phyloP scores from a whole-genome alignment of 129 eudicot species.

The Kitagawia praeruptora region DNA sequence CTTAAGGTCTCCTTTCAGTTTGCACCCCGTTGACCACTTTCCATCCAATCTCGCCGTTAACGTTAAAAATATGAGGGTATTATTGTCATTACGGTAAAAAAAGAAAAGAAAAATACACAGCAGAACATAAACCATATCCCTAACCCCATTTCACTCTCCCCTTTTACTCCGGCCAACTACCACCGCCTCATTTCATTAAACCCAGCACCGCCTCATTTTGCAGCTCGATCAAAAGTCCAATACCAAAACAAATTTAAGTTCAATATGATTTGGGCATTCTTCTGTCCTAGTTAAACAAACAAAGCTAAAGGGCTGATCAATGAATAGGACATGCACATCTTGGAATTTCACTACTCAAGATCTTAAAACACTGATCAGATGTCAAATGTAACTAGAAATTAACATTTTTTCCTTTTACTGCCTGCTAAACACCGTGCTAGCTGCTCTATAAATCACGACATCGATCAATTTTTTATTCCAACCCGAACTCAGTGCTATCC shows the following conservation, averaged over 20 bases:
- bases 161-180: too few relatives aligned
- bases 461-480: constrained; percentile 5
- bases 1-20: too few relatives aligned
- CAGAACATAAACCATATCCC: too few relatives aligned
- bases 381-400: neutral
- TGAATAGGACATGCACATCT: neutral
- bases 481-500: neutral
- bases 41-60: too few relatives aligned
- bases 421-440: neutral
- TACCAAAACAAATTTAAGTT: neutral
- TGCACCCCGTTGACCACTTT: too few relatives aligned
- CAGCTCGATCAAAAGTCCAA: neutral
- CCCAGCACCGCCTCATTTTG: neutral
- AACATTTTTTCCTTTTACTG: neutral
- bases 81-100: too few relatives aligned
- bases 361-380: neutral
- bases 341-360: neutral
- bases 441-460: neutral
- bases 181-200: too few relatives aligned
- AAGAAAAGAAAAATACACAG: too few relatives aligned
- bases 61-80: too few relatives aligned
- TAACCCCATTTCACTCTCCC: too few relatives aligned
- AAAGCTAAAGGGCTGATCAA: neutral
- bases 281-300: too few relatives aligned
- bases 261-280: neutral